Evolutionary conservation across 768 basidiomycete species (phyloP).

Genomic region (Xerocomus brunneocitrinus): DNA sequence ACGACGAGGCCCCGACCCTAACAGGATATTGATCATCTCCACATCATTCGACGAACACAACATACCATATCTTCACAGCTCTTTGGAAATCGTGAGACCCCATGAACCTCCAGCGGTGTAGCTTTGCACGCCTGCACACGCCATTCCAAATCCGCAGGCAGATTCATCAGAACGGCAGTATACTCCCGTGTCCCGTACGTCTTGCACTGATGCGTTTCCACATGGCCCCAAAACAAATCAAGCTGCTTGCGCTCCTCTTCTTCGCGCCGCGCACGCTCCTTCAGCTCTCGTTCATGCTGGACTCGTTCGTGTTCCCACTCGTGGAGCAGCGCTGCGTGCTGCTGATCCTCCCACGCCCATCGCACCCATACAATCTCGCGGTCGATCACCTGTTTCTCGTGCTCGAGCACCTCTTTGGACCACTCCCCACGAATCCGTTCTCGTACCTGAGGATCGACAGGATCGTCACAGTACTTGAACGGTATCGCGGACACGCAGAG

Average conservation of each 20-base stretch:
- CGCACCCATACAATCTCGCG: conserved; percentile 8
- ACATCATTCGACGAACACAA: not conserved
- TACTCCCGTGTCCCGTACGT: conserved; percentile 29
- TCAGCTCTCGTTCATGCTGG: conserved; percentile 12
- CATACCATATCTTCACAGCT: conserved; percentile 23
- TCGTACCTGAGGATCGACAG: conserved; percentile 15
- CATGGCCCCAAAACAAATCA: conserved; percentile 19
- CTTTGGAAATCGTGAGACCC: conserved; percentile 9
- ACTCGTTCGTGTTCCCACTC: conserved; percentile 20
- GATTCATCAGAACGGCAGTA: conserved; percentile 26
- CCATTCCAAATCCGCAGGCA: conserved; percentile 19
- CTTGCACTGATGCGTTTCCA: conserved; percentile 22
- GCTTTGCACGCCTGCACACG: conserved; percentile 24
- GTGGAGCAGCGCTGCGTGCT: not conserved
- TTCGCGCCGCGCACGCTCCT: conserved; percentile 18
- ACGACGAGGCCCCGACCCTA: conserved; percentile 12
- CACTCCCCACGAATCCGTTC: conserved; percentile 20
- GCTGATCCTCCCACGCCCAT: conserved; percentile 18
- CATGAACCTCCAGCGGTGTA: conserved; percentile 25
- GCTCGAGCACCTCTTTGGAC: conserved; percentile 14
- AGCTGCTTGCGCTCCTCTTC: conserved; percentile 12
- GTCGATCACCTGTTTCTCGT: conserved; percentile 12
- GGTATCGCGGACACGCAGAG: conserved; percentile 9
- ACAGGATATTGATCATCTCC: no score
- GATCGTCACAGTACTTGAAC: conserved; percentile 17